These are phyloP conservation scores for Aspergillus biplanus DNA, from an alignment of 495 filamentous ascomycete genomes.

Conservation along the genomic window DNA sequence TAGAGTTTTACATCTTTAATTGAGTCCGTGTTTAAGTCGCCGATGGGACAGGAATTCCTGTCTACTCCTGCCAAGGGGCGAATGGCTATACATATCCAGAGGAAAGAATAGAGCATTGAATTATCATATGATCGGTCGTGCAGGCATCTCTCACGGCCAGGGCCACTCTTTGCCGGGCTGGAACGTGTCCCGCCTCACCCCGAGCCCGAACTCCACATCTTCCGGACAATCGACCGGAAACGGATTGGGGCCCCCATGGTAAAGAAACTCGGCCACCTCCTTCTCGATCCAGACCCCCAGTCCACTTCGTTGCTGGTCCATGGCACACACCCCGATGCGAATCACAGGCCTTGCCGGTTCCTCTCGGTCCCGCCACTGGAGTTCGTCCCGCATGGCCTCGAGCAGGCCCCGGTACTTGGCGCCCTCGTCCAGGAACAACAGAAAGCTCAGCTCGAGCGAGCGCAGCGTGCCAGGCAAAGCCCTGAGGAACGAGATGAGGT, in stretches of 20 bases:
- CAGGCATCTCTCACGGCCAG: background rate
- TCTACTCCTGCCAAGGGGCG: too few relatives aligned
- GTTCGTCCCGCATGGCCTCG: slow-evolving; percentile 17
- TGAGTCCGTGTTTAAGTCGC: too few relatives aligned
- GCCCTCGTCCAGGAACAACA: slow-evolving; percentile 22
- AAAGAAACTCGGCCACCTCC: slow-evolving; percentile 14
- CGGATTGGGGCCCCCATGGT: slow-evolving; percentile 16
- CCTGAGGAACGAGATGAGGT: slow-evolving; percentile 24
- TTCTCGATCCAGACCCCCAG: slow-evolving; percentile 16
- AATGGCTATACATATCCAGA: too few relatives aligned
- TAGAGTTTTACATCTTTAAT: too few relatives aligned
- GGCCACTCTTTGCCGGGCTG: slow-evolving; percentile 11
- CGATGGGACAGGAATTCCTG: too few relatives aligned
- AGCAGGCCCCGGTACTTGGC: slow-evolving; percentile 18
- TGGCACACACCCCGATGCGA: background rate
- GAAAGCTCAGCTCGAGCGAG: slow-evolving; percentile 24
- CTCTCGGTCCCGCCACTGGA: slow-evolving; percentile 19
- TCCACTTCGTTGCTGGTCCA: background rate
- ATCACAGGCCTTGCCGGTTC: slow-evolving; percentile 12
- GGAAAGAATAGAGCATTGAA: too few relatives aligned
- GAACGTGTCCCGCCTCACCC: slow-evolving; percentile 13
- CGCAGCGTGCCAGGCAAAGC: slow-evolving; percentile 20
- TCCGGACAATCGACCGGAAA: background rate
- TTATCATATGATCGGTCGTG: too few relatives aligned
- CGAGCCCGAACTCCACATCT: background rate